These are phyloP conservation scores for Cryptosporidium sp. DNA, from an alignment of 169 alveolate genomes.

Conservation along the genomic window DNA sequence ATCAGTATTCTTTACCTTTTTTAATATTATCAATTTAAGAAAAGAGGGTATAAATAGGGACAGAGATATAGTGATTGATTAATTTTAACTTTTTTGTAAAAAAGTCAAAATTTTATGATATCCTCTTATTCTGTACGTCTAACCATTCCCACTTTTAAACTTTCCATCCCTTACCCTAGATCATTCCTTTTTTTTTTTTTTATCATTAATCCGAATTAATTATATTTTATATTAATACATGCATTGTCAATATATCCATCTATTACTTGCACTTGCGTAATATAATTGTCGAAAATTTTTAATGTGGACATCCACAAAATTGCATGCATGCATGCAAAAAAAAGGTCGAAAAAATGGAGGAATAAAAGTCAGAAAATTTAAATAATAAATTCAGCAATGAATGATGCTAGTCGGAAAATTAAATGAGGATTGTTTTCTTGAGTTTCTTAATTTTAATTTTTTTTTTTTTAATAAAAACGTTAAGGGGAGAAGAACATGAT, in stretches of 20 bases:
- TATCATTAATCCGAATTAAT: neutral
- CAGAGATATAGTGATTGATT: neutral
- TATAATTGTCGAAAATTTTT: neutral
- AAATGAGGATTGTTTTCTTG: neutral
- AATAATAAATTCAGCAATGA: neutral
- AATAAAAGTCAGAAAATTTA: neutral
- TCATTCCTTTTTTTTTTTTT: neutral
- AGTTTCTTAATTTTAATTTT: neutral
- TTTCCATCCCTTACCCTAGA: neutral
- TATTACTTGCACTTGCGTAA: neutral
- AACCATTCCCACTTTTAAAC: neutral
- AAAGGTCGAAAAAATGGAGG: neutral
- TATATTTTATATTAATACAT: neutral
- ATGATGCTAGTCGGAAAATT: neutral
- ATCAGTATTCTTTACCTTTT: neutral
- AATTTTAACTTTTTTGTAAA: neutral
- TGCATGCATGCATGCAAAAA: neutral
- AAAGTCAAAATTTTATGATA: neutral
- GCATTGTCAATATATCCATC: neutral
- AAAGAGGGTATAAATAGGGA: neutral
- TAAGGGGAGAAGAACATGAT: neutral
- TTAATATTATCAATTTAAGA: neutral
- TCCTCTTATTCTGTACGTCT: neutral
- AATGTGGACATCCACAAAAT: neutral
- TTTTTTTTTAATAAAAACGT: neutral